A percentile compares a stretch with the other conserved stretches of the same genome.
These are phyloP conservation scores for Sicyos baderoa DNA, from an alignment of 306 rosid genomes.

Conservation along the genomic window DNA sequence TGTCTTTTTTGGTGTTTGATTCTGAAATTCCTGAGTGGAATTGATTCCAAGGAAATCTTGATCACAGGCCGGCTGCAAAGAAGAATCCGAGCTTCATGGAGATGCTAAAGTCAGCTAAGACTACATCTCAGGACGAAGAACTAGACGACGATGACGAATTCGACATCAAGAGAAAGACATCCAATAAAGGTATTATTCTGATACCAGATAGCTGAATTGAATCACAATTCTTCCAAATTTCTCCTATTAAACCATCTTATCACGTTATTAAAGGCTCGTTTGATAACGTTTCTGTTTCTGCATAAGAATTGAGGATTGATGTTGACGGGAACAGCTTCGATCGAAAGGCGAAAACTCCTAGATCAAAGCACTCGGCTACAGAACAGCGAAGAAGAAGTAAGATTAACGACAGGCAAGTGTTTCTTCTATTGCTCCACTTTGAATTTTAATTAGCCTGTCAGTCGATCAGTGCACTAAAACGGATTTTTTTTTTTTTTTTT, in stretches of 20 bases:
- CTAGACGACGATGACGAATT: conserved; percentile 58
- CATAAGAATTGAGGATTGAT: conserved; percentile 51
- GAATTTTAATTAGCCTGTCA: neutral
- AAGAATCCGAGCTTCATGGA: conserved; percentile 78
- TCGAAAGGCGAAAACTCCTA: conserved; percentile 84
- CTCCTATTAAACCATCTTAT: too few relatives aligned
- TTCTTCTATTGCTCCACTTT: neutral
- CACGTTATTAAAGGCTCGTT: too few relatives aligned
- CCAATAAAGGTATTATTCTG: conserved; percentile 42
- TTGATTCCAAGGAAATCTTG: conserved; percentile 10
- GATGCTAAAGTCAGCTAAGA: conserved; percentile 73
- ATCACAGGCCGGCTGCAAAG: conserved; percentile 54
- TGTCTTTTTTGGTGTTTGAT: neutral
- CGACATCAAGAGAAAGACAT: conserved; percentile 38
- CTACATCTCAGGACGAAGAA: conserved; percentile 50
- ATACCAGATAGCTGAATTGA: neutral
- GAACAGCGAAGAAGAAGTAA: conserved; percentile 98
- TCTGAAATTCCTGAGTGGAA: neutral
- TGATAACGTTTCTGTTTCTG: conserved; percentile 6
- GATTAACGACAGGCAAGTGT: conserved; percentile 84
- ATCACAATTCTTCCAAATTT: too few relatives aligned
- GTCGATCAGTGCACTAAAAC: neutral
- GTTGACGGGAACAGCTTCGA: conserved; percentile 60
- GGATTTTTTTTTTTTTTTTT: neutral
- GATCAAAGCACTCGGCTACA: conserved; percentile 97